Evolutionary conservation across 441 rosid genomes (phyloP), one percentile per base, ranked within the genome.

Genomic region (Biscutella laevigata): DNA sequence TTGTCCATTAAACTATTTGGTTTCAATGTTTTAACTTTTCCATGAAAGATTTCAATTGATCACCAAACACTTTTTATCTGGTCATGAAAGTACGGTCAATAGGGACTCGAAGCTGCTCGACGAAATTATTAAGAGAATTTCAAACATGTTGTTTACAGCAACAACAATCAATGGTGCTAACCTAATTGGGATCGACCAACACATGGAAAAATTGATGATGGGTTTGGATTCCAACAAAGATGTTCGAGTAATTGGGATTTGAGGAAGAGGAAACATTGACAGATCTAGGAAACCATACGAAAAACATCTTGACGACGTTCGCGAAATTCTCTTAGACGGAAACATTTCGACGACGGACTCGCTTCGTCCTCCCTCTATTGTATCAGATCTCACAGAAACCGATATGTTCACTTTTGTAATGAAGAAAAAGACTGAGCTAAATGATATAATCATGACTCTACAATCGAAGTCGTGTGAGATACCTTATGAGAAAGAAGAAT

Each of bases 401-500:
- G 84, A 79, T 46, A 70, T 86, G 50, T 65, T 88, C 29, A 68
- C 82, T 15, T 68, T 76, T 67, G 97, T 94, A 47, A 63, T 81
- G 56, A 82, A 81, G 72, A 86, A 84, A 70, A 69, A 88, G 20
- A 81, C 82, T 13, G 96, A 82, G 65, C 89, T 94, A 2, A 97
- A 94, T 74, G 84, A 71, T 61, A 94, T 84, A 73, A 86, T 94
- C n/a, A 79, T 64, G 59, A 84, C 83, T 4, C 87, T 94, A 37
- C 84, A 83, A 64, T 69, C 86, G 28, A 94, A 84, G 75, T 96
- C 97, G 22, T 71, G 77, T 37, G 90, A 81, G 75, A 89, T 94
- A 97, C 97, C 97, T 22, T 78, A 52, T 11, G 97, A 89, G 77
- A 94, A 94, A 75, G 99, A 68, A 66, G 99, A 94, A 59, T 68